phyloP scores from a whole-genome alignment of 2,329 filamentous ascomycete genomes.

The Penicillium corylophilum region DNA sequence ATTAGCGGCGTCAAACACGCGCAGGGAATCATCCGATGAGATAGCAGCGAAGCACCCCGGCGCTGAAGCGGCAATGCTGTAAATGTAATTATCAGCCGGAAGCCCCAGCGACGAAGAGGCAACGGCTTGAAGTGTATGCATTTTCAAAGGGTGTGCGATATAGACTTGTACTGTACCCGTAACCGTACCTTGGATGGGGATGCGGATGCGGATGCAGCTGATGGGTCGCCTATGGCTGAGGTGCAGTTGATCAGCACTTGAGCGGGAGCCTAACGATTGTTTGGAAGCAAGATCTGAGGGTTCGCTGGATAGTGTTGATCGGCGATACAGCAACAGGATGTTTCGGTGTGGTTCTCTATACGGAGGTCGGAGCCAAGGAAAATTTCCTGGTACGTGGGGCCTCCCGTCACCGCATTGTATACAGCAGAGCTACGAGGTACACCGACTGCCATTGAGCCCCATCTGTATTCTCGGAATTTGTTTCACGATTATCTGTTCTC shows the following conservation, averaged over 20 bases:
- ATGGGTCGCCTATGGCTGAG: constrained; percentile 5
- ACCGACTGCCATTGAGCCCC: background rate
- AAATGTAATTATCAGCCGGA: constrained; percentile 44
- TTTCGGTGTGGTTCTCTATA: constrained; percentile 2
- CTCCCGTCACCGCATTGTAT: constrained; percentile 1
- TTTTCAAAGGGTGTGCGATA: constrained; percentile 11
- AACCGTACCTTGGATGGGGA: background rate
- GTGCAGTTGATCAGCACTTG: background rate
- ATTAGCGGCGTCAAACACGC: constrained; percentile 39
- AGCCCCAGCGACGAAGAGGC: constrained; percentile 41
- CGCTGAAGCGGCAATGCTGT: constrained; percentile 35
- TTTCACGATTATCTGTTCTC: no score
- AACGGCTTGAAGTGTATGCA: constrained; percentile 35
- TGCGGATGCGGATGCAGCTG: background rate
- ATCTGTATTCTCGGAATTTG: background rate
- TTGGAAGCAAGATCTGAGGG: background rate
- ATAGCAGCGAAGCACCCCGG: constrained; percentile 41
- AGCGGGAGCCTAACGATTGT: background rate
- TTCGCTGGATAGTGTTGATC: background rate
- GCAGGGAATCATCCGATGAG: constrained; percentile 47
- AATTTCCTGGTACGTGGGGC: constrained; percentile 10
- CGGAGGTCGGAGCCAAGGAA: constrained; percentile 10
- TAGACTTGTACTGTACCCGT: background rate
- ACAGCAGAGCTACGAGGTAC: background rate
- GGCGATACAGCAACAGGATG: background rate